phyloP scores from a whole-genome alignment of 2,329 filamentous ascomycete genomes.

The Bipolaris cookei region DNA sequence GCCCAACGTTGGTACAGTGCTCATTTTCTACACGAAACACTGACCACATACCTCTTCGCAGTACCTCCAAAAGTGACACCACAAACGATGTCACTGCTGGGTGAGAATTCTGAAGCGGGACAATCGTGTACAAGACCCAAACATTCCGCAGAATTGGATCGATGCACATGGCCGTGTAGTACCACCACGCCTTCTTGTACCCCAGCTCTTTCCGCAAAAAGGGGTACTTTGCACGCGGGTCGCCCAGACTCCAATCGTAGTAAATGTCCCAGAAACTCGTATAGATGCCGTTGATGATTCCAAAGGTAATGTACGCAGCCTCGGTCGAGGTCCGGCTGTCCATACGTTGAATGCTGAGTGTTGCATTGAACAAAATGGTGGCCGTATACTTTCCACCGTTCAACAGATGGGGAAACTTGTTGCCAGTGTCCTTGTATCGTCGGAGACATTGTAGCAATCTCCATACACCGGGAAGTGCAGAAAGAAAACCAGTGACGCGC shows the following conservation, averaged over 20 bases:
- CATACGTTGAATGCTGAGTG: slow-evolving; percentile 83
- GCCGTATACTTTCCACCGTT: slow-evolving; percentile 92
- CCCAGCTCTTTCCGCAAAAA: slow-evolving; percentile 74
- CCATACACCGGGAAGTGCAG: slow-evolving; percentile 84
- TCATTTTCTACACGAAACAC: slow-evolving; percentile 97
- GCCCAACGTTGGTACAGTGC: slow-evolving; percentile 80
- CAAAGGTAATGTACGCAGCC: slow-evolving; percentile 79
- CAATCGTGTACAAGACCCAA: slow-evolving; percentile 94
- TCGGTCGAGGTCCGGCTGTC: slow-evolving; percentile 63
- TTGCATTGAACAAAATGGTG: slow-evolving; percentile 80
- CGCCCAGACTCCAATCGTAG: slow-evolving; percentile 95
- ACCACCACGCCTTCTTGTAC: slow-evolving; percentile 79
- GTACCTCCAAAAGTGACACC: slow-evolving; percentile 77
- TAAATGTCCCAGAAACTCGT: slow-evolving; percentile 89
- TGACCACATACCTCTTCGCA: slow-evolving; percentile 87
- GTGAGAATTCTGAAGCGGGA: slow-evolving; percentile 79
- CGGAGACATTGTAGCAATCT: slow-evolving; percentile 88
- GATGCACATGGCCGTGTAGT: slow-evolving; percentile 82
- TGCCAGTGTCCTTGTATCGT: slow-evolving; percentile 84
- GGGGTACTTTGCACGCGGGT: slow-evolving; percentile 70
- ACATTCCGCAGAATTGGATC: slow-evolving; percentile 89
- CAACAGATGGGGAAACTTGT: slow-evolving; percentile 88
- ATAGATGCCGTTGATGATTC: slow-evolving; percentile 82
- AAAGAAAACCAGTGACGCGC: slow-evolving; percentile 83
- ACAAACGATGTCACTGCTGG: slow-evolving; percentile 81